A percentile compares a stretch with the other conserved stretches of the same genome.
Conservation (phyloP, 2,329 filamentous ascomycete species). For the Ophiocordyceps camponoti-leonardi region DNA sequence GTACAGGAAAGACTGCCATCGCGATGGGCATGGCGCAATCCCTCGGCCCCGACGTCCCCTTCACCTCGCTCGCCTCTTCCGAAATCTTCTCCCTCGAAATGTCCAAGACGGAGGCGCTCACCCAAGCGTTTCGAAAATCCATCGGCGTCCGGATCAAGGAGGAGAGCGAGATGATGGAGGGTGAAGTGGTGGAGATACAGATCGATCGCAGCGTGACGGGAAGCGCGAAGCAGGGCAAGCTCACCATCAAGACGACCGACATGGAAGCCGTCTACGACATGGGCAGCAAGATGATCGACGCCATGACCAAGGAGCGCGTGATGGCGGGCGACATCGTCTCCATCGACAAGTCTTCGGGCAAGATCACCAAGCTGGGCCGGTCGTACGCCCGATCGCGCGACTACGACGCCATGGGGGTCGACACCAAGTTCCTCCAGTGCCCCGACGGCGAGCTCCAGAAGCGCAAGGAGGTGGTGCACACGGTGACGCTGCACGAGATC, state of each 20-base stretch:
- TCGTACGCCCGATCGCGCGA: slow-evolving; percentile 90
- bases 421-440: slow-evolving; percentile 96
- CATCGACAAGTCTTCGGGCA: slow-evolving; percentile 95
- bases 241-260: slow-evolving; percentile 98
- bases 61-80: slow-evolving; percentile 86
- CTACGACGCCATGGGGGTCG: slow-evolving; percentile 97
- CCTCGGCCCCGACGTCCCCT: slow-evolving; percentile 82
- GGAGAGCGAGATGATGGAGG: slow-evolving; percentile 97
- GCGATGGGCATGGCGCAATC: slow-evolving; percentile 98
- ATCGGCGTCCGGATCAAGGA: slow-evolving; percentile 98
- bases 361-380: slow-evolving; percentile 91
- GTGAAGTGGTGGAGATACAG: slow-evolving; percentile 96
- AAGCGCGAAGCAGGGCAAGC: slow-evolving; percentile 93
- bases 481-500: slow-evolving; percentile 92
- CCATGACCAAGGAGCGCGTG: slow-evolving; percentile 97
- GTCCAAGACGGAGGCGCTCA: slow-evolving; percentile 97
- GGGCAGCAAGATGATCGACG: slow-evolving; percentile 99
- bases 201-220: slow-evolving; percentile 95
- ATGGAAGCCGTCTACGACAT: slow-evolving; percentile 99
- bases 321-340: slow-evolving; percentile 98
- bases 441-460: slow-evolving; percentile 96
- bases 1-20: slow-evolving; percentile 95
- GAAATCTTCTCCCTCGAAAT: slow-evolving; percentile 99
- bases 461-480: slow-evolving; percentile 92
- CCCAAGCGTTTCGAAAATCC: slow-evolving; percentile 96